Conservation (phyloP, 2,329 filamentous ascomycete species). For the Fragosphaeria purpurea region DNA sequence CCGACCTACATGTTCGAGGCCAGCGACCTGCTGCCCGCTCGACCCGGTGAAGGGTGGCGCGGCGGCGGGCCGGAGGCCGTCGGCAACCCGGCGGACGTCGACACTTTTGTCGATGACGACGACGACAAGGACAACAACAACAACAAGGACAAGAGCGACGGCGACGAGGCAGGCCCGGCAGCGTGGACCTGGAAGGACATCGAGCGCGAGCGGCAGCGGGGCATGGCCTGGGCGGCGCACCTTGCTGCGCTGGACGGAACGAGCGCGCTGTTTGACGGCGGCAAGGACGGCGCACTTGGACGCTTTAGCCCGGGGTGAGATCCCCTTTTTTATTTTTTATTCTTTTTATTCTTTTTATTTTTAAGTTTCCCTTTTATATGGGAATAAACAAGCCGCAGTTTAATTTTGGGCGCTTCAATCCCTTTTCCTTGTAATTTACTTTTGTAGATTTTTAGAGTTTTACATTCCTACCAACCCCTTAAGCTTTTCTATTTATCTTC, state of each 20-base stretch:
- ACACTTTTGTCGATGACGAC: slow-evolving; percentile 28
- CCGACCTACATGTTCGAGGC: slow-evolving; percentile 66
- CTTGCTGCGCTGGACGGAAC: slow-evolving; percentile 48
- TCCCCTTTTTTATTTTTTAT: neutral
- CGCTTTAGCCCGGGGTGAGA: slow-evolving; percentile 24
- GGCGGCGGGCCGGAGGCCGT: slow-evolving; percentile 26
- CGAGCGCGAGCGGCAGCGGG: slow-evolving; percentile 44
- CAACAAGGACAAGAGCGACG: slow-evolving; percentile 23
- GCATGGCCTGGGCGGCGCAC: slow-evolving; percentile 43
- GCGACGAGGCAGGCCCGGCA: slow-evolving; percentile 16
- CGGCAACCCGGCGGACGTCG: slow-evolving; percentile 29
- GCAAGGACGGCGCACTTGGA: slow-evolving; percentile 40
- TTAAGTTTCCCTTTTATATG: no score
- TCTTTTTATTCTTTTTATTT: no score
- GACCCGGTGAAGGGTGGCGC: slow-evolving; percentile 54
- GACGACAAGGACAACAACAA: slow-evolving; percentile 26
- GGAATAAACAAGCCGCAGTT: no score
- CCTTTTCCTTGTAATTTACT: no score
- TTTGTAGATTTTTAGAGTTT: no score
- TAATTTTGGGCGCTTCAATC: no score
- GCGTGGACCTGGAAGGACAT: slow-evolving; percentile 49
- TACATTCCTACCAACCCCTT: no score
- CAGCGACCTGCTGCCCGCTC: slow-evolving; percentile 62
- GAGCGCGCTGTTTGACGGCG: slow-evolving; percentile 42
- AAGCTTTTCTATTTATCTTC: no score